phyloP scores from a whole-genome alignment of 1,139 yeast genomes.

The Taiozyma onychis region DNA sequence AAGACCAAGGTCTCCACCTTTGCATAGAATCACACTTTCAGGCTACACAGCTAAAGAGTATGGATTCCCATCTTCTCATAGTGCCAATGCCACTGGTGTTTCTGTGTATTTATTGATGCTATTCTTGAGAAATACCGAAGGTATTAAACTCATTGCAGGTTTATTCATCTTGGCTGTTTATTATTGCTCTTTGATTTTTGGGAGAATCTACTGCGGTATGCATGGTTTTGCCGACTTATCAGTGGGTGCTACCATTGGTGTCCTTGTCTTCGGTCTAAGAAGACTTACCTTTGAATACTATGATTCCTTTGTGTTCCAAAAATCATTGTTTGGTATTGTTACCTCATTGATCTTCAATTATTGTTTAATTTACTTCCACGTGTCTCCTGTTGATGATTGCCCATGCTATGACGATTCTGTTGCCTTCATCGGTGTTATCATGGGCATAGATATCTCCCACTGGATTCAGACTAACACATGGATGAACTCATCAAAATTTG shows the following conservation, averaged over 20 bases:
- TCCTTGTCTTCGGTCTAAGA: slow-evolving; percentile 39
- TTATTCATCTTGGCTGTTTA: slow-evolving; percentile 32
- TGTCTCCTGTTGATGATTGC: slow-evolving; percentile 87
- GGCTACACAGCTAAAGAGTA: slow-evolving; percentile 87
- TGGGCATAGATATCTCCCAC: slow-evolving; percentile 51
- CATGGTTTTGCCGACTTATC: slow-evolving; percentile 82
- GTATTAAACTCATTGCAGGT: not conserved
- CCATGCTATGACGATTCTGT: slow-evolving; percentile 97
- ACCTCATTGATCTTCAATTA: slow-evolving; percentile 38
- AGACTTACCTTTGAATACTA: slow-evolving; percentile 28
- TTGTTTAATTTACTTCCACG: slow-evolving; percentile 58
- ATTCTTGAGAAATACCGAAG: slow-evolving; percentile 6
- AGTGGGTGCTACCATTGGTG: slow-evolving; percentile 64
- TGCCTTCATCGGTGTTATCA: slow-evolving; percentile 84
- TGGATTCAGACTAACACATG: slow-evolving; percentile 24
- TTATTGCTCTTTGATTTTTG: slow-evolving; percentile 63
- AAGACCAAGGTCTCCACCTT: slow-evolving; percentile 88
- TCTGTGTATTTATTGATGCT: slow-evolving; percentile 40
- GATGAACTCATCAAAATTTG: slow-evolving; percentile 19
- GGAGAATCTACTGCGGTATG: slow-evolving; percentile 95
- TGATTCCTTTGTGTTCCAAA: slow-evolving; percentile 22
- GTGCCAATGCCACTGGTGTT: slow-evolving; percentile 88
- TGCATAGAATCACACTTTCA: slow-evolving; percentile 83
- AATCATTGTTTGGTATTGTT: slow-evolving; percentile 32
- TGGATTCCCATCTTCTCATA: slow-evolving; percentile 91